Percentiles rank a stretch among this genome's conserved stretches.
Conservation (phyloP, 2,329 filamentous ascomycete species). For the Neofusicoccum ribis region DNA sequence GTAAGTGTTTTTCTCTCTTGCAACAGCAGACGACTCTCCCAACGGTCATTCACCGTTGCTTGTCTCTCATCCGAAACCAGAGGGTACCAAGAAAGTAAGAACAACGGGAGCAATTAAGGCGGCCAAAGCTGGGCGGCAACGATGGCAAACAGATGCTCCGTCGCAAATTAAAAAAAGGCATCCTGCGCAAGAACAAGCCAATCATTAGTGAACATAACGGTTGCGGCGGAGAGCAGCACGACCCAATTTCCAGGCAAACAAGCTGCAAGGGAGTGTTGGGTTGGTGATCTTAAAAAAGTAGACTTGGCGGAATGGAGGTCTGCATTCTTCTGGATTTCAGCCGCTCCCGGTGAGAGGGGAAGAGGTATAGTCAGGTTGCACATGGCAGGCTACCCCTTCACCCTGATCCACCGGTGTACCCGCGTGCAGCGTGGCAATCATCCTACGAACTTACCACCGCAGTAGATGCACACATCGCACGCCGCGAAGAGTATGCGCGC, state of each 20-base stretch:
- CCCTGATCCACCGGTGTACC: neutral
- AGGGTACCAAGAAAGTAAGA: neutral
- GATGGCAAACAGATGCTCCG: neutral
- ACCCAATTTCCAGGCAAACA: conserved; percentile 1
- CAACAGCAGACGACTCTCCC: neutral
- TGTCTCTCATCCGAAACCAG: conserved; percentile 12
- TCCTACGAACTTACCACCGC: conserved; percentile 37
- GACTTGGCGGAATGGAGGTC: conserved; percentile 3
- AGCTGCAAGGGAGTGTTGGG: conserved; percentile 3
- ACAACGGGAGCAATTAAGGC: conserved; percentile 1
- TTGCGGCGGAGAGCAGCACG: neutral
- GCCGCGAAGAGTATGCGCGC: conserved; percentile 34
- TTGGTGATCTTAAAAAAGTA: neutral
- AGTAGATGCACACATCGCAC: conserved; percentile 41
- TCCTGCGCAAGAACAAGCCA: neutral
- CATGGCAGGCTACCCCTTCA: neutral
- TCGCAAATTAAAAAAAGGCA: neutral
- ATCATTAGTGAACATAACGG: neutral
- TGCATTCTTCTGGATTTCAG: conserved; percentile 3
- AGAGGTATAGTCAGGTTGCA: neutral
- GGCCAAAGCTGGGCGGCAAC: neutral
- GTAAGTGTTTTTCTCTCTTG: neutral
- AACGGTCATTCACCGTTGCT: neutral
- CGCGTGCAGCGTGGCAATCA: neutral
- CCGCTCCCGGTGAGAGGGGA: neutral